These are phyloP conservation scores for Microthlaspi erraticum DNA, from an alignment of 345 rosid genomes.

Conservation along the genomic window DNA sequence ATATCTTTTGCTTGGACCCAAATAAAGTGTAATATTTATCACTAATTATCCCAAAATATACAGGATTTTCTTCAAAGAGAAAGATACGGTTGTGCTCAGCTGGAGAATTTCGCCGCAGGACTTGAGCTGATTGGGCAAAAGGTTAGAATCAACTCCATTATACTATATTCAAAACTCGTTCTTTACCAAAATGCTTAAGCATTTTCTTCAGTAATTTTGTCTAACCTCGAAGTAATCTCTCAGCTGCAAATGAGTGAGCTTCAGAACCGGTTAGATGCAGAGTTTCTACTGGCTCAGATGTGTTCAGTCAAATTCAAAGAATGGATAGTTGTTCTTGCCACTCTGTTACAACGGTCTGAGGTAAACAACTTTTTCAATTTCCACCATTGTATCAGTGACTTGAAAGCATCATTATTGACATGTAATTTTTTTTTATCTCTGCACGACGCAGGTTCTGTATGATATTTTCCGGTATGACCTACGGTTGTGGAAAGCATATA, in stretches of 20 bases:
- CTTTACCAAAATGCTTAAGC: too few species aligned
- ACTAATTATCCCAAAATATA: constrained; percentile 24
- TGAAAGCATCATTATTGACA: constrained; percentile 1
- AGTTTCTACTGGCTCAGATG: constrained; percentile 96
- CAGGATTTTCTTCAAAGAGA: constrained; percentile 98
- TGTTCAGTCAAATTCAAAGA: constrained; percentile 98
- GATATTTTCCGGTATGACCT: constrained; percentile 80
- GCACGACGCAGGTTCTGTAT: constrained; percentile 69
- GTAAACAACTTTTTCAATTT: constrained; percentile 44
- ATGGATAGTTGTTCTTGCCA: constrained; percentile 98
- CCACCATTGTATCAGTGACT: neutral
- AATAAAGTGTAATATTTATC: constrained; percentile 19
- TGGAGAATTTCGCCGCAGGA: constrained; percentile 93
- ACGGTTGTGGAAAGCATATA: constrained; percentile 88
- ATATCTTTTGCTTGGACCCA: constrained; percentile 2
- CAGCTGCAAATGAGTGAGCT: constrained; percentile 97
- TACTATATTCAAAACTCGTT: neutral
- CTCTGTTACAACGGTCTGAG: constrained; percentile 89
- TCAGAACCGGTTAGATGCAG: constrained; percentile 94
- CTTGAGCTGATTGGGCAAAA: constrained; percentile 88
- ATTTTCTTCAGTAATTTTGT: too few species aligned
- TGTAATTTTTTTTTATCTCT: neutral
- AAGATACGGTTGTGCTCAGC: constrained; percentile 79
- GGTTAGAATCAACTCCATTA: constrained; percentile 45
- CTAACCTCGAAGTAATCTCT: constrained; percentile 9